Percentiles rank a stretch among this genome's conserved stretches.
Evolutionary conservation across 2,329 filamentous ascomycete genomes (phyloP).

Genomic region (Acrocalymma vagum): DNA sequence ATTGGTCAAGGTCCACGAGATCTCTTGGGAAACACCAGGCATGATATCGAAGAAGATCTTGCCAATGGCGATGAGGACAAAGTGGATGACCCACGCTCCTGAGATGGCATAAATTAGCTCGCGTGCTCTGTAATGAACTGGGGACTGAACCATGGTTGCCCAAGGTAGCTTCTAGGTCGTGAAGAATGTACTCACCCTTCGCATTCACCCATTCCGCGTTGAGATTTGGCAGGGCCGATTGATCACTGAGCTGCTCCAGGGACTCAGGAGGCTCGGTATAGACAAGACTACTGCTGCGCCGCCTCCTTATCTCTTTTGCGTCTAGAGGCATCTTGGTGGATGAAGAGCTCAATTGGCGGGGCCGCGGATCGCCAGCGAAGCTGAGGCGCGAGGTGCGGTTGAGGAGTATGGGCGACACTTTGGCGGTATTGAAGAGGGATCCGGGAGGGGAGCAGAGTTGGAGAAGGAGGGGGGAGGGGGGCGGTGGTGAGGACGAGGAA

Average conservation of each 20-base stretch:
- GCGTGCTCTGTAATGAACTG: slow-evolving; percentile 1
- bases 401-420: slow-evolving; percentile 92
- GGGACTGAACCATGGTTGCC: background rate
- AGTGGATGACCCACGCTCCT: slow-evolving; percentile 98
- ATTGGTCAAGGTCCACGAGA: slow-evolving; percentile 98
- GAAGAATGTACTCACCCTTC: slow-evolving; percentile 77
- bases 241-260: slow-evolving; percentile 96
- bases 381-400: slow-evolving; percentile 80
- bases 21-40: slow-evolving; percentile 95
- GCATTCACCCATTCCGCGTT: slow-evolving; percentile 99
- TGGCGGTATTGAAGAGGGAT: slow-evolving; percentile 75
- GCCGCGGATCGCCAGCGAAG: slow-evolving; percentile 81
- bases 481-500: slow-evolving; percentile 4
- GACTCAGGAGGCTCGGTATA: slow-evolving; percentile 98
- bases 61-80: slow-evolving; percentile 87
- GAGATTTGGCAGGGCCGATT: slow-evolving; percentile 91
- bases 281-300: slow-evolving; percentile 97
- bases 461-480: slow-evolving; percentile 7
- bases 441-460: slow-evolving; percentile 5
- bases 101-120: slow-evolving; percentile 24
- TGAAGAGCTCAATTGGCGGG: slow-evolving; percentile 44
- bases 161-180: background rate
- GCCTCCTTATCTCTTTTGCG: slow-evolving; percentile 74
- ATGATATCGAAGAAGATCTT: slow-evolving; percentile 99
- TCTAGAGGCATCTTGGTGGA: slow-evolving; percentile 45